A percentile compares a stretch with the other conserved stretches of the same genome.
These are phyloP conservation scores for Aspergillus felis DNA, from an alignment of 2,329 filamentous ascomycete species.

Conservation along the genomic window DNA sequence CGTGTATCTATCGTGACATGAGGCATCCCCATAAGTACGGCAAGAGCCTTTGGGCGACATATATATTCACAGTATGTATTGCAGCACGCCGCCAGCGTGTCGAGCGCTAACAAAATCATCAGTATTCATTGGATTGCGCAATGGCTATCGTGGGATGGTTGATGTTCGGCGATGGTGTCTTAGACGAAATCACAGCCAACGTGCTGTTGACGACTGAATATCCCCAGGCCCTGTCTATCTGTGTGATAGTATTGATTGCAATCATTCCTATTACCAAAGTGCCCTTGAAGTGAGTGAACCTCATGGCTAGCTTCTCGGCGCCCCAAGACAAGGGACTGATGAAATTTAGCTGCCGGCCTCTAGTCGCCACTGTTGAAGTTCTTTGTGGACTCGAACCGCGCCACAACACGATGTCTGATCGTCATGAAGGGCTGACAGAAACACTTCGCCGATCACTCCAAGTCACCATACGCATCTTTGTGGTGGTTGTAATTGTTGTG, in stretches of 20 bases:
- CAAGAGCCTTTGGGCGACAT: conserved; percentile 72
- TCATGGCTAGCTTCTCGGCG: neutral
- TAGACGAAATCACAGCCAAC: conserved; percentile 87
- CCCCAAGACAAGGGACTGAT: conserved; percentile 17
- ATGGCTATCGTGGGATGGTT: conserved; percentile 81
- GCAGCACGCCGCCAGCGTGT: neutral
- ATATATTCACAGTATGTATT: conserved; percentile 69
- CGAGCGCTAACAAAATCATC: conserved; percentile 10
- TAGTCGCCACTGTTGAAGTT: conserved; percentile 80
- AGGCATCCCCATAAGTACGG: conserved; percentile 77
- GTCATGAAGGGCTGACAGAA: conserved; percentile 32
- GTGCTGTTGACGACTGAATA: conserved; percentile 73
- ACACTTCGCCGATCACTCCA: conserved; percentile 57
- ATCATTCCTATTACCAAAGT: conserved; percentile 95
- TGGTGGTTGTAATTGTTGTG: conserved; percentile 67
- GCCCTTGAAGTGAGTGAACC: conserved; percentile 64
- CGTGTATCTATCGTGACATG: conserved; percentile 78
- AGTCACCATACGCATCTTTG: conserved; percentile 59
- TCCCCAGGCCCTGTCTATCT: conserved; percentile 66
- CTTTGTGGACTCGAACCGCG: conserved; percentile 67
- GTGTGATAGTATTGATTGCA: conserved; percentile 81
- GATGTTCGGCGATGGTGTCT: conserved; percentile 91
- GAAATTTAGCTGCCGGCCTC: conserved; percentile 63
- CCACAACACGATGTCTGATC: conserved; percentile 27
- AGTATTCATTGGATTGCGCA: conserved; percentile 74